These are phyloP conservation scores for Argentina anserina DNA, from an alignment of 306 rosid genomes.

Conservation along the genomic window DNA sequence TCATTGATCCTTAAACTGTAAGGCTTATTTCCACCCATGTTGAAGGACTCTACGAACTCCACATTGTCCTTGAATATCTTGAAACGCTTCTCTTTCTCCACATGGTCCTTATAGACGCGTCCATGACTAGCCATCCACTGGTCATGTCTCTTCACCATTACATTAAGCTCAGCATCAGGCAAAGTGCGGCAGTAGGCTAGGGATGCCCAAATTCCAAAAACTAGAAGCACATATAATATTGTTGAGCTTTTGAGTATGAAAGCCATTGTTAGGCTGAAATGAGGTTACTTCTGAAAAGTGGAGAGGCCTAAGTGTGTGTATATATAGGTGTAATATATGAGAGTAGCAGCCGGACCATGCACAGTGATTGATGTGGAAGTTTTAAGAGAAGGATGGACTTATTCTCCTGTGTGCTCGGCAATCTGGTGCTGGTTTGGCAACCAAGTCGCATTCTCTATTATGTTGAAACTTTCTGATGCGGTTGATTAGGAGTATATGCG, in stretches of 20 bases:
- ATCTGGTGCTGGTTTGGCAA: not conserved
- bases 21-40: conserved; percentile 27
- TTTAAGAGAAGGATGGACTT: not conserved
- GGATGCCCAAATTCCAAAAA: conserved; percentile 19
- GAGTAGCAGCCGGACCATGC: not conserved
- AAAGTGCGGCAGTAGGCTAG: conserved; percentile 23
- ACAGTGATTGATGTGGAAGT: not conserved
- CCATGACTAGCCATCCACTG: conserved; percentile 30
- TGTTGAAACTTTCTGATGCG: not conserved
- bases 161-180: conserved; percentile 1
- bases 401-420: not conserved
- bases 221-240: not conserved
- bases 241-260: not conserved
- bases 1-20: conserved; percentile 35
- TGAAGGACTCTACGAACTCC: conserved; percentile 31
- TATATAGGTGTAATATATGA: not conserved
- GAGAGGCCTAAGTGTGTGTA: not conserved
- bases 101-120: conserved; percentile 5
- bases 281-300: not conserved
- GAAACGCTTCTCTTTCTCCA: conserved; percentile 35
- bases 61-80: conserved; percentile 29
- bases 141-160: conserved; percentile 17
- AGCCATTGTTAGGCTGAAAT: conserved; percentile 15
- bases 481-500: not conserved
- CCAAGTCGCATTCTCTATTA: not conserved